Evolutionary conservation across 2,329 filamentous ascomycete genomes (phyloP), one percentile per base, ranked within the genome.

Genomic region (Orbilia ellipsospora): DNA sequence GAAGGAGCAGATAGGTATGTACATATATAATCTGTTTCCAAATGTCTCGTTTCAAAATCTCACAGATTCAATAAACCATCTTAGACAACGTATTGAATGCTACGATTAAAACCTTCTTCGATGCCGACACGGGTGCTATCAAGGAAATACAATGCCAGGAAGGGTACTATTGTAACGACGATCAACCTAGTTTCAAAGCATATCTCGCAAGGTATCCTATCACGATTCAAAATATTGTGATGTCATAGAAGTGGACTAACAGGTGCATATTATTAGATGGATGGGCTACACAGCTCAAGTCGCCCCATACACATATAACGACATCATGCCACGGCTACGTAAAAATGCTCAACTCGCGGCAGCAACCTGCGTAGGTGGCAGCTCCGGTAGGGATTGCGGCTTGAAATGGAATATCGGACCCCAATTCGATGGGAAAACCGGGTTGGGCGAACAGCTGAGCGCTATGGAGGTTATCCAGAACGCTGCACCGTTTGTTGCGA

Each of bases 131-230:
- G 5, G 69, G 85, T 44, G 84, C 90, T 77, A 88, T 90, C 78
- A 88, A 84, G 66, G 92, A 94, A 81, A 82, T 87, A 3, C 84
- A 88, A n/a, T 94, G 92, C 82, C 90, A 93, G 78, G 82, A 85
- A 1, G 82, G 80, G 1, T 80, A 81, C 23, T 85, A 83, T 16
- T 94, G 92, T 83, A 89, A 89, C 72, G 85, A 87, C 50, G 92
- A 94, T 79, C 91, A 93, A 85, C 82, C 88, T 68, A 87, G 88
- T 1, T 93, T 90, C 86, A 92, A 92, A 82, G 90, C 90, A 52
- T 89, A 90, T 73, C 84, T 92, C 23, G 23, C 50, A 44, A 73
- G 69, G 69, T 66, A 66, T 20, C 7, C 31, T 10, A 6, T 6
- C 8, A 7, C 31, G 44, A 48, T 48, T 6, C 13, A 10, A 36